A percentile compares a stretch with the other conserved stretches of the same genome.
Conservation (phyloP, 2,329 filamentous ascomycete species). For the Aotearoamyces nothofagi region DNA sequence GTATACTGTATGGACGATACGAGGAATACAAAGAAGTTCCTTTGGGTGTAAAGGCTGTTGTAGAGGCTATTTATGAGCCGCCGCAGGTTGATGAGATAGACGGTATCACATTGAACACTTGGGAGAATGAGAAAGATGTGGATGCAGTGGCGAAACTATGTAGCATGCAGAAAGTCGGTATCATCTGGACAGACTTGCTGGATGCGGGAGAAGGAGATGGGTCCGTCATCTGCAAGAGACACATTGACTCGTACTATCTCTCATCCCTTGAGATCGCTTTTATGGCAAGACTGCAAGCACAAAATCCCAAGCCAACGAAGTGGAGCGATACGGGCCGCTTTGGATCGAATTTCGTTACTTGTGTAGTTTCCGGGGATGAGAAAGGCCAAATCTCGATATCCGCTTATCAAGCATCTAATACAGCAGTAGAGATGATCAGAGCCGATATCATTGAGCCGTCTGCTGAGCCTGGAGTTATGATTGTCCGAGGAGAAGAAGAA, state of each 20-base stretch:
- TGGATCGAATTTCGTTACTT: slow-evolving; percentile 94
- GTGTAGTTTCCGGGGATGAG: slow-evolving; percentile 86
- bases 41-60: slow-evolving; percentile 84
- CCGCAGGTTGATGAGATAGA: slow-evolving; percentile 83
- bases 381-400: slow-evolving; percentile 77
- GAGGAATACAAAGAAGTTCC: slow-evolving; percentile 86
- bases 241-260: slow-evolving; percentile 82
- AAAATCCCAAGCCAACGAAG: slow-evolving; percentile 79
- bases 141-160: slow-evolving; percentile 70
- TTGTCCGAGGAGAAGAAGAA: slow-evolving; percentile 85
- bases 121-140: slow-evolving; percentile 72
- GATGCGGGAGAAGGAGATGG: slow-evolving; percentile 72
- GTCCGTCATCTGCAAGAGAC: slow-evolving; percentile 83
- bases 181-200: slow-evolving; percentile 87
- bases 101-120: slow-evolving; percentile 70
- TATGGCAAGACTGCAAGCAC: slow-evolving; percentile 73
- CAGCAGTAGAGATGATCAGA: slow-evolving; percentile 91
- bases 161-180: slow-evolving; percentile 75
- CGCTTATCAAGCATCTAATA: slow-evolving; percentile 88
- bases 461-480: slow-evolving; percentile 83
- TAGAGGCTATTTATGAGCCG: slow-evolving; percentile 94
- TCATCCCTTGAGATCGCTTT: slow-evolving; percentile 88
- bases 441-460: slow-evolving; percentile 93
- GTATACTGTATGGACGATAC: slow-evolving; percentile 83
- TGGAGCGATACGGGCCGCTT: slow-evolving; percentile 94